These are phyloP conservation scores for Trichoderma sp. DNA, from an alignment of 2,329 filamentous ascomycete species.

Conservation along the genomic window DNA sequence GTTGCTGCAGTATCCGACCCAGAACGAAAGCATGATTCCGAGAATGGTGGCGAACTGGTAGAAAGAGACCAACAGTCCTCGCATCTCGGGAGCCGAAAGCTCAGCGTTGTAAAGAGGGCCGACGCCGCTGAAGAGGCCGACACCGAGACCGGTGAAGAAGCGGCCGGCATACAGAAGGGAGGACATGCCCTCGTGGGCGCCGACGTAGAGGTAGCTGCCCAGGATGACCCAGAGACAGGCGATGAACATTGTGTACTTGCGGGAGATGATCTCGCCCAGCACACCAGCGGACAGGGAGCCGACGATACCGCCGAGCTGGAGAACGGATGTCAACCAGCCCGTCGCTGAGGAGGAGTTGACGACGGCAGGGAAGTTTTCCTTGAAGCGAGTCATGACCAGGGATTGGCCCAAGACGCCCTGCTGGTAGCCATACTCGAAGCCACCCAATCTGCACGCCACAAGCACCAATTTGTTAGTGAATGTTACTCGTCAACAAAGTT, in stretches of 20 bases:
- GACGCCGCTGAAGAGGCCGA: slow-evolving; percentile 70
- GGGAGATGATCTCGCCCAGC: slow-evolving; percentile 69
- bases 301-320: slow-evolving; percentile 77
- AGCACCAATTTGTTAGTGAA: not conserved
- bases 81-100: slow-evolving; percentile 47
- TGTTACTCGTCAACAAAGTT: not conserved
- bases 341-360: slow-evolving; percentile 52
- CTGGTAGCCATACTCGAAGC: slow-evolving; percentile 58
- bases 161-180: slow-evolving; percentile 10
- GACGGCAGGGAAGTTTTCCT: slow-evolving; percentile 53
- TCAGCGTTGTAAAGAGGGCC: slow-evolving; percentile 60
- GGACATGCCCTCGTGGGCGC: slow-evolving; percentile 56
- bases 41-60: slow-evolving; percentile 62
- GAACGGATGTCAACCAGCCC: slow-evolving; percentile 67
- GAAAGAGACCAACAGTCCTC: slow-evolving; percentile 50
- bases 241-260: slow-evolving; percentile 71
- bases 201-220: slow-evolving; percentile 70
- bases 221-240: slow-evolving; percentile 69
- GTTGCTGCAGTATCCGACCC: slow-evolving; percentile 55
- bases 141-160: slow-evolving; percentile 61
- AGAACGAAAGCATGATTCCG: slow-evolving; percentile 68
- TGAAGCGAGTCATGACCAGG: slow-evolving; percentile 57
- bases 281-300: slow-evolving; percentile 71
- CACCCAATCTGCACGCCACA: slow-evolving; percentile 47
- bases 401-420: slow-evolving; percentile 59